phyloP scores from a whole-genome alignment of 768 basidiomycete genomes.

The Exidia glandulosa region DNA sequence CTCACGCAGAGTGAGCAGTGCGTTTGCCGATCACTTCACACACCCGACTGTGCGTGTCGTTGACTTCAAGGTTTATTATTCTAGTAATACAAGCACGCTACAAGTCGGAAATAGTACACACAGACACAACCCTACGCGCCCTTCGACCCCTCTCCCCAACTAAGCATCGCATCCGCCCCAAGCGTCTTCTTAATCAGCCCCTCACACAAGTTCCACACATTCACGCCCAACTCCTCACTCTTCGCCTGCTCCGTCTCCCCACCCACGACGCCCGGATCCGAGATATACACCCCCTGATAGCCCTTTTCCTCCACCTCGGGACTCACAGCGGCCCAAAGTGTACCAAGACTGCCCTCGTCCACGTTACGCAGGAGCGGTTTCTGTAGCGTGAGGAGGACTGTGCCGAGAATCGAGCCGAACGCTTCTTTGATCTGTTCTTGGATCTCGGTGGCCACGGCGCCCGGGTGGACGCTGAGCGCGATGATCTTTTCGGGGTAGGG shows the following conservation, averaged over 20 bases:
- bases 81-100: no score
- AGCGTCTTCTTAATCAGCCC: constrained; percentile 10
- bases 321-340: constrained; percentile 23
- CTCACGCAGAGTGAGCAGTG: no score
- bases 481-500: neutral
- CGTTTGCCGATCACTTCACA: no score
- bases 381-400: constrained; percentile 11
- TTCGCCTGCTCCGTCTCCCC: constrained; percentile 14
- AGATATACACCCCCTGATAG: constrained; percentile 17
- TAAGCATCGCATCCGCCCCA: neutral
- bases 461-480: constrained; percentile 14
- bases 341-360: constrained; percentile 15
- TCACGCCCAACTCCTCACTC: constrained; percentile 15
- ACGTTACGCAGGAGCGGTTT: constrained; percentile 19
- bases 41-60: no score
- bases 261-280: constrained; percentile 3
- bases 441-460: constrained; percentile 15
- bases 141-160: neutral
- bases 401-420: constrained; percentile 13
- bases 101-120: no score
- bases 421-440: constrained; percentile 18
- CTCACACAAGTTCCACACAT: constrained; percentile 23
- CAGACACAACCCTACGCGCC: no score
- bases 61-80: no score
- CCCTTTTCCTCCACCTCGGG: constrained; percentile 13